Base-by-base conservation (phyloP, 2,329 filamentous ascomycete genomes). In the Penicillium decumbens region DNA sequence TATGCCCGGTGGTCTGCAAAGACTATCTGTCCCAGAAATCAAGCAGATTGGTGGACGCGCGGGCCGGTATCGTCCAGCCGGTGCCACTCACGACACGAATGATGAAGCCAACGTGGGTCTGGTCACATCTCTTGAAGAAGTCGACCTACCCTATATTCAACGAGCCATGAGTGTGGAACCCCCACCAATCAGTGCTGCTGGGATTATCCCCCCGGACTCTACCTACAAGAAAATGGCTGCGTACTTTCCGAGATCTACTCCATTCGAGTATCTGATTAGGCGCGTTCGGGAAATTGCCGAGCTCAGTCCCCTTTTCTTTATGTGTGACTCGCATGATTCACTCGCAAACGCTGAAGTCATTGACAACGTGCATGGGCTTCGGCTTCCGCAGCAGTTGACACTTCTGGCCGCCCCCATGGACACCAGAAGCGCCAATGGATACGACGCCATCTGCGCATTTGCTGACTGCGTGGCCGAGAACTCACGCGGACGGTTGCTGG, bases 21-120 rank as follows among this genome's bases (percentile, higher is more conserved):
- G 76, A 3, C 76, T 98, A 23, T 74, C 78, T 0, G 77, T 87
- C 3, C 85, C 90, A 0, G 88, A 96, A 58, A 78, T 96, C 62
- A 96, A 95, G 69, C 93, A 98, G 66, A 98, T 98, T 63, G 93
- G 84, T 43, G 93, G 93, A 15, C 84, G 93, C 57, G 93, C 93
- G 10, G 93, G 93, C 25, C 85, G 93, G 40, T 98, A 85, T 70
- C 84, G 85, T 49, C 85, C 86, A 25, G 88, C 88, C 29, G 53
- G 57, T 28, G 54, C 33, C 42, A 62, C 49, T 24, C 41, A 42
- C 29, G 37, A 43, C 40, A 41, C 44, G 56, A 52, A 56, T 4
- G 57, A 64, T 12, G 57, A 57, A 23, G 52, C 53, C 20, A 65
- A 79, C 53, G 67, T 85, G 4, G 92, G 93, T 1, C 75, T 83